phyloP scores from a whole-genome alignment of 2,329 filamentous ascomycete genomes.

The Fusarium nanum region DNA sequence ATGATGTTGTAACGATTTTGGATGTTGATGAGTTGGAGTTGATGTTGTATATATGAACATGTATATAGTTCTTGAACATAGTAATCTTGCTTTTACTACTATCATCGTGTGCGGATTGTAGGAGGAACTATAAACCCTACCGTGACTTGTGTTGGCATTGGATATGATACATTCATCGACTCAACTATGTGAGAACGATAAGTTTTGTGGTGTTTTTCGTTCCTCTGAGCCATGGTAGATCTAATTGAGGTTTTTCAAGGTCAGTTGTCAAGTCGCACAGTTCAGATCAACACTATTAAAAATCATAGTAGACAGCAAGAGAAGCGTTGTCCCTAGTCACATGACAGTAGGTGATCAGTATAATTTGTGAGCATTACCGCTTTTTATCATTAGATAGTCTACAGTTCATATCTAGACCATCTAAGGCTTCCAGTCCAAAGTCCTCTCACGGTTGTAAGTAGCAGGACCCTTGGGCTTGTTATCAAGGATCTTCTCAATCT shows the following conservation, averaged over 20 bases:
- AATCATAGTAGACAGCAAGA: background rate
- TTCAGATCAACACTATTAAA: too few relatives aligned
- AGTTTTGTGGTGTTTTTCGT: background rate
- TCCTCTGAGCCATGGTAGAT: background rate
- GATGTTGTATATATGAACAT: background rate
- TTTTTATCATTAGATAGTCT: background rate
- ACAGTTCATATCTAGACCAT: conserved; percentile 1
- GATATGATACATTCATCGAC: background rate
- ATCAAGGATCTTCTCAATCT: conserved; percentile 44
- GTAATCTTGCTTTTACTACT: background rate
- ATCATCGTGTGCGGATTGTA: too few relatives aligned
- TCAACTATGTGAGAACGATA: accelerated
- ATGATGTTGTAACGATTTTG: background rate
- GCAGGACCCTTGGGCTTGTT: conserved; percentile 32
- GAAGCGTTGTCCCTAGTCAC: background rate
- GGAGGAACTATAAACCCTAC: too few relatives aligned
- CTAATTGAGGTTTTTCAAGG: too few relatives aligned
- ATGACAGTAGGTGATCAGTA: background rate
- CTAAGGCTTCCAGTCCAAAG: conserved; percentile 5
- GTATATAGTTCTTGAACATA: conserved; percentile 3
- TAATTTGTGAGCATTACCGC: background rate
- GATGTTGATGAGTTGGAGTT: background rate
- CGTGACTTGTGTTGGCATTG: too few relatives aligned
- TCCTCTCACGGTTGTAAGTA: conserved; percentile 37
- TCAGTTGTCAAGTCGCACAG: too few relatives aligned